Base-by-base conservation (phyloP, 176 grass and related monocot species). In the Oryza meyeriana region DNA sequence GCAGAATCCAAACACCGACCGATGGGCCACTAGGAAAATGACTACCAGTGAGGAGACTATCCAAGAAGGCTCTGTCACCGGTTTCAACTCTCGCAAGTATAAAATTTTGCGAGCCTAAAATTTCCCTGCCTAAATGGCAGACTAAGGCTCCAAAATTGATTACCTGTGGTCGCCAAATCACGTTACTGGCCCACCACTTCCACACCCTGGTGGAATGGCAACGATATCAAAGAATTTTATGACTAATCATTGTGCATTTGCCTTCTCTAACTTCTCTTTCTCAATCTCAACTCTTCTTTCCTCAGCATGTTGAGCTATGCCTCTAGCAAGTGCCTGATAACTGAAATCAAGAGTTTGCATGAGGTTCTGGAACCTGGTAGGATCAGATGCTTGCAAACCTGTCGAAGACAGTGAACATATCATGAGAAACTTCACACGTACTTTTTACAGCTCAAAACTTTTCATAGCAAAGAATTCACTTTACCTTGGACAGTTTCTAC, bases 281-380 rank as follows among this genome's bases (percentile, higher is more conserved):
- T 93, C 88, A 31, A 93, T 94, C 72, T 98, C 90, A 41, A 74
- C 78, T 64, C 76, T 94, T 79, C 92, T 93, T 82, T 84, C 66
- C 58, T 93, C 92, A 11, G 95, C 95, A 79, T 98, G 81, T 78
- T 90, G 90, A 69, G 90, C 90, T 72, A 98, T 75, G 38, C 88
- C 90, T 50, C 35, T 98, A 76, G 90, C 95, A 87, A 98, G 83
- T 1, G 90, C 86, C 65, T 93, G 95, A 65, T 93, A 91, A 28
- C 72, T 86, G 76, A 94, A 89, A 86, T 98, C 95, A 29, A 98
- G 75, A 30, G 86, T 93, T 64, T 89, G 92, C 90, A 94, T 91
- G 34, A 98, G 84, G 44, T 65, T 89, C 78, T 93, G 92, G 66
- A 98, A 89, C 71, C 92, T 94, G 48, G 42, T 55, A 22, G 69